Conservation (phyloP, 768 basidiomycete species). For the Leccinum subgranulosum region DNA sequence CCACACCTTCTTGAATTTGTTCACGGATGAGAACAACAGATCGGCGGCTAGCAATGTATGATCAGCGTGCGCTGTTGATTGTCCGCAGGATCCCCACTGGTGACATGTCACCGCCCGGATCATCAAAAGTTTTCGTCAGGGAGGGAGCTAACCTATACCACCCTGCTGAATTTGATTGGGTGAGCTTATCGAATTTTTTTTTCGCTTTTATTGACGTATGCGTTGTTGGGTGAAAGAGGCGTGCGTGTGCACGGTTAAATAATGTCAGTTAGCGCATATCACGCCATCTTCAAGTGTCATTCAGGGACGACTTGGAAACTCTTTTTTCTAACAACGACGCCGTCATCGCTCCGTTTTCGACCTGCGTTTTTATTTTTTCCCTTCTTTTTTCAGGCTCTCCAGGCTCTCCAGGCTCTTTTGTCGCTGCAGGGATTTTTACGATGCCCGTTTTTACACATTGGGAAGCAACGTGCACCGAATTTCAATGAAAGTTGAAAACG, state of each 20-base stretch:
- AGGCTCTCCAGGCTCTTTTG: not conserved
- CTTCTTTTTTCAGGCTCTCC: not conserved
- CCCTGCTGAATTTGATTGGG: not conserved
- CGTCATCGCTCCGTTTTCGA: no score
- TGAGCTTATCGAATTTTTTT: not conserved
- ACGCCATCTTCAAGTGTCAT: not conserved
- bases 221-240: not conserved
- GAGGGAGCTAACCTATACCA: not conserved
- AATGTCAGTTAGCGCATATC: not conserved
- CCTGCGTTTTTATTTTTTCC: no score
- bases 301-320: not conserved
- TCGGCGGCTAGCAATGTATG: not conserved
- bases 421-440: not conserved
- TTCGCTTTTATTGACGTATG: not conserved
- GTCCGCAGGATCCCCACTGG: not conserved
- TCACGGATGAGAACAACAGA: not conserved
- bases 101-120: not conserved
- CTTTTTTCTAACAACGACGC: not conserved
- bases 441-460: not conserved
- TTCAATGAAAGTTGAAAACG: not conserved
- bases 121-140: not conserved
- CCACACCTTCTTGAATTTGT: not conserved
- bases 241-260: constrained; percentile 8
- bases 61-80: not conserved
- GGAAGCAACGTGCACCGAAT: not conserved